These are phyloP conservation scores for Populus hybrid DNA, from an alignment of 441 rosid genomes.

Conservation along the genomic window DNA sequence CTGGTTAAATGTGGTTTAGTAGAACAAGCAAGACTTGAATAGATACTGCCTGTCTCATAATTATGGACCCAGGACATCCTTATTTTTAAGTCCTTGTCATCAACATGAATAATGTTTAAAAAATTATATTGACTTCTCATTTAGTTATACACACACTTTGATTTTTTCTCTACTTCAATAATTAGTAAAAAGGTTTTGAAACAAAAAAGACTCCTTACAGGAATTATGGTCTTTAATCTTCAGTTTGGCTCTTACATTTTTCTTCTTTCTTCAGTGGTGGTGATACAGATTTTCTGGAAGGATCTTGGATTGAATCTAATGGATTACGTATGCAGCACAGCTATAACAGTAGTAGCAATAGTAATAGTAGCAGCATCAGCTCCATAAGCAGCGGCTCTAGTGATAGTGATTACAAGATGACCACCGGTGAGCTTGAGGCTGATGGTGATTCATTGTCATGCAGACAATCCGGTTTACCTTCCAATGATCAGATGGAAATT, in stretches of 20 bases:
- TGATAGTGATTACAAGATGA: slow-evolving; percentile 79
- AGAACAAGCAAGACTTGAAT: not conserved
- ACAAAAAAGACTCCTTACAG: not conserved
- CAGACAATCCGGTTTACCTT: slow-evolving; percentile 84
- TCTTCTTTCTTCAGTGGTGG: slow-evolving; percentile 59
- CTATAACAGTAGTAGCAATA: slow-evolving; percentile 91
- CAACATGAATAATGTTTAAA: not conserved
- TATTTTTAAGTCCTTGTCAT: not conserved
- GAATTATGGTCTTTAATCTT: slow-evolving; percentile 9
- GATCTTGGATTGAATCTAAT: slow-evolving; percentile 61
- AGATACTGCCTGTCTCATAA: not conserved
- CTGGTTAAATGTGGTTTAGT: not conserved
- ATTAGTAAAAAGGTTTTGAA: not conserved
- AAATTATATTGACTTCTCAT: not conserved
- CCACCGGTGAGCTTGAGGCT: slow-evolving; percentile 88
- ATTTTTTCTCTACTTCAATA: not conserved
- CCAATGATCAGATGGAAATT: slow-evolving; percentile 65
- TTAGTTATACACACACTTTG: not conserved
- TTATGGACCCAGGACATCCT: not conserved
- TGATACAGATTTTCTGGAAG: slow-evolving; percentile 62
- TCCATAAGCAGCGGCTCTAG: slow-evolving; percentile 88
- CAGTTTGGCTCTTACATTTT: slow-evolving; percentile 3
- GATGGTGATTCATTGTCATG: slow-evolving; percentile 98
- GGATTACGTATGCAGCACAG: slow-evolving; percentile 52
- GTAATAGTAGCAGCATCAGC: slow-evolving; percentile 94